Conservation (phyloP, 2,329 filamentous ascomycete genomes). For the Calonectria pteridis region DNA sequence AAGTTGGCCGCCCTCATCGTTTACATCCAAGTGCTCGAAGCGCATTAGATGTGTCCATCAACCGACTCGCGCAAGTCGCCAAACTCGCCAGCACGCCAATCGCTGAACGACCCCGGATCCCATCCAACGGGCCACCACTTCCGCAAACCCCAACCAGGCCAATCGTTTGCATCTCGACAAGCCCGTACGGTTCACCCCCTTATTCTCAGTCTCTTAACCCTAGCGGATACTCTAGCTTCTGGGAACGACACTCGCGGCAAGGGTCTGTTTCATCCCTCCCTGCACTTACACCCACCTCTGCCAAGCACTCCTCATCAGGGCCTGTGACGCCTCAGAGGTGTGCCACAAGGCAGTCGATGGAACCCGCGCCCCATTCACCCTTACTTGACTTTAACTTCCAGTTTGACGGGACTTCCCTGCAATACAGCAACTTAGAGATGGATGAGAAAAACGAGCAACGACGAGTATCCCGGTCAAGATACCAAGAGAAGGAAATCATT, state of each 20-base stretch:
- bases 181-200: neutral
- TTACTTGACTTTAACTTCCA: slow-evolving; percentile 25
- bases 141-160: slow-evolving; percentile 5
- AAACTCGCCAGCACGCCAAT: slow-evolving; percentile 27
- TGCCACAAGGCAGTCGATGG: neutral
- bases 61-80: slow-evolving; percentile 33
- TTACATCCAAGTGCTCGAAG: slow-evolving; percentile 28
- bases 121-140: slow-evolving; percentile 29
- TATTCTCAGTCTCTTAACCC: slow-evolving; percentile 13
- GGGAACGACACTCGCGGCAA: slow-evolving; percentile 32
- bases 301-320: slow-evolving; percentile 22
- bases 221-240: slow-evolving; percentile 14
- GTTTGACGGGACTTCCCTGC: neutral
- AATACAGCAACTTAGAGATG: neutral
- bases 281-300: slow-evolving; percentile 30
- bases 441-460: slow-evolving; percentile 5
- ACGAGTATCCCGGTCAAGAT: slow-evolving; percentile 25
- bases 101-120: slow-evolving; percentile 43
- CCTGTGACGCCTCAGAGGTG: slow-evolving; percentile 22
- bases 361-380: neutral
- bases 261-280: slow-evolving; percentile 40
- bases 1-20: slow-evolving; percentile 17
- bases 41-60: slow-evolving; percentile 46
- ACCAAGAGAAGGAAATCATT: slow-evolving; percentile 24
- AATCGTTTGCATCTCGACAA: slow-evolving; percentile 12